Percentiles rank a stretch among this genome's conserved stretches.
Evolutionary conservation across 257 asterid genomes (phyloP).

Genomic region (Salvia miltiorrhiza): DNA sequence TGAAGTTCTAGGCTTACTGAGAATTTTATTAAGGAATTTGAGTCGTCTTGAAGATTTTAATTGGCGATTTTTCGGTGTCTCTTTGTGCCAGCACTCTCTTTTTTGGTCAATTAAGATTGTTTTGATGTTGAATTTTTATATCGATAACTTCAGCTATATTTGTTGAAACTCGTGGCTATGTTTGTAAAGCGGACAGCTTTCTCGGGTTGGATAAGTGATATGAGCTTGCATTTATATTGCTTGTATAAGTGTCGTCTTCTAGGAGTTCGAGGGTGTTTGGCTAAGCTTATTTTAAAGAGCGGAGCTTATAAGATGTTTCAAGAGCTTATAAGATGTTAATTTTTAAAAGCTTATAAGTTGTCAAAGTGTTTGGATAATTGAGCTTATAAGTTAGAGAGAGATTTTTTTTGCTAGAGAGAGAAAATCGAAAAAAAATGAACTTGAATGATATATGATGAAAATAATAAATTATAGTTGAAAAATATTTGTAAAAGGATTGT

Average conservation of each 20-base stretch:
- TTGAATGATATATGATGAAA: no score
- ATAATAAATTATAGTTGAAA: no score
- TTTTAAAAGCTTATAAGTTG: no score
- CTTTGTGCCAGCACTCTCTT: neutral
- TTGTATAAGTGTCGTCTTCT: neutral
- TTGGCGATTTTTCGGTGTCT: neutral
- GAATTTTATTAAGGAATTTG: slow-evolving; percentile 1
- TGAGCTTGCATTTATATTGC: neutral
- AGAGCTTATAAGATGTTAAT: no score
- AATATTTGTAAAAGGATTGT: no score
- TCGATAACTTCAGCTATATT: neutral
- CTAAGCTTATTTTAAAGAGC: no score
- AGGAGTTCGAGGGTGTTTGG: no score
- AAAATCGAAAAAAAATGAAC: no score
- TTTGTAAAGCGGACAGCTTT: neutral
- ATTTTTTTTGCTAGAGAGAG: no score
- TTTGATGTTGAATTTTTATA: neutral
- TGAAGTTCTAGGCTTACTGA: neutral
- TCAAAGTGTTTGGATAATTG: no score
- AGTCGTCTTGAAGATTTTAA: neutral
- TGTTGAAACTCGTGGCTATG: neutral
- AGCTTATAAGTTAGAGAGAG: no score
- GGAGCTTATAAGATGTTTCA: no score
- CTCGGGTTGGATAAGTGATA: slow-evolving; percentile 6
- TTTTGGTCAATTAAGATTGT: neutral